A percentile compares a stretch with the other conserved stretches of the same genome.
These are phyloP conservation scores for Drechslerella stenobrocha DNA, from an alignment of 2,329 filamentous ascomycete genomes.

Conservation along the genomic window DNA sequence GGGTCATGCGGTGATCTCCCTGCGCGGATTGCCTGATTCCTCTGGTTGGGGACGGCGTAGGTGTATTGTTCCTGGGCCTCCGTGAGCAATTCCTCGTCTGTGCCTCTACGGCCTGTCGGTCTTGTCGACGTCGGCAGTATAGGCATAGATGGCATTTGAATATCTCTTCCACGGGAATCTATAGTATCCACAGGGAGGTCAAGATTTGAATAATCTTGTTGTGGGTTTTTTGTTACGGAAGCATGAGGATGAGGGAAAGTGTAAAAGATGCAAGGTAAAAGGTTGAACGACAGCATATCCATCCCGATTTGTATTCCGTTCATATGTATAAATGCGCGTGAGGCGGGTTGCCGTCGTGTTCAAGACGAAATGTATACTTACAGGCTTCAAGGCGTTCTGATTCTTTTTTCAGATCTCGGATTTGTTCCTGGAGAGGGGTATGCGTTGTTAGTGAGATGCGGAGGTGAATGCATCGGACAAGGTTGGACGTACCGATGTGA, in stretches of 20 bases:
- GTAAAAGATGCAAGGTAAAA: constrained; percentile 1
- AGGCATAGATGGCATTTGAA: constrained; percentile 10
- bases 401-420: constrained; percentile 28
- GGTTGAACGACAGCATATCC: not conserved
- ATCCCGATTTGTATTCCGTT: constrained; percentile 3
- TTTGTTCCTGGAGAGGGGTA: constrained; percentile 28
- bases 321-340: not conserved
- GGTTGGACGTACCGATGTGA: constrained; percentile 30
- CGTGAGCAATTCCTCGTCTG: constrained; percentile 39
- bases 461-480: not conserved
- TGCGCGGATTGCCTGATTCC: constrained; percentile 30
- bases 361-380: constrained; percentile 47
- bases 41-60: constrained; percentile 21
- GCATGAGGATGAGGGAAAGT: not conserved
- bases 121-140: constrained; percentile 13
- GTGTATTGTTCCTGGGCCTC: constrained; percentile 34
- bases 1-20: constrained; percentile 35
- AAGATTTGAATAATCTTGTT: constrained; percentile 42
- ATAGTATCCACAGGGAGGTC: constrained; percentile 24
- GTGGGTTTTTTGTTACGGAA: constrained; percentile 5
- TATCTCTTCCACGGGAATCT: constrained; percentile 28
- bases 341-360: constrained; percentile 3
- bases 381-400: constrained; percentile 16
- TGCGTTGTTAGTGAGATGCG: constrained; percentile 5
- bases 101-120: constrained; percentile 24